Percentiles rank a stretch among this genome's conserved stretches.
Evolutionary conservation across 306 rosid genomes (phyloP).

Genomic region (Fagus sylvatica): DNA sequence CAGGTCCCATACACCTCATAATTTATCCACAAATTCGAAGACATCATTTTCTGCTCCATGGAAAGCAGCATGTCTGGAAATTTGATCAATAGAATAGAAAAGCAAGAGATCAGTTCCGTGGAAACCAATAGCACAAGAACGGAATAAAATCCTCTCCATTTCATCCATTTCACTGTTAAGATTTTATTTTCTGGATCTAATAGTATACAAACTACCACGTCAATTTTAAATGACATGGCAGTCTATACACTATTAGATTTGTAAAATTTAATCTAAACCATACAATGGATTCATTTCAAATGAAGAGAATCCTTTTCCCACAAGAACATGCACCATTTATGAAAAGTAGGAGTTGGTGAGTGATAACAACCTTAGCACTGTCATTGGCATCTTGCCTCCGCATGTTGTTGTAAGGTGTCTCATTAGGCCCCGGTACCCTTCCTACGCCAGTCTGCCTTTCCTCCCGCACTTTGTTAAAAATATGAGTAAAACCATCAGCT

Average conservation of each 20-base stretch:
- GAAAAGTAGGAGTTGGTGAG: not conserved
- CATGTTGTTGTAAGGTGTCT: conserved; percentile 29
- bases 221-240: too few relatives aligned
- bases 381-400: conserved; percentile 33
- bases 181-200: too few relatives aligned
- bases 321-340: not conserved
- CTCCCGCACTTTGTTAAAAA: conserved; percentile 76
- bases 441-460: conserved; percentile 61
- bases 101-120: conserved; percentile 16
- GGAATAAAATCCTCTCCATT: too few relatives aligned
- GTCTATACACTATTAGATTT: too few relatives aligned
- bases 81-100: conserved; percentile 25
- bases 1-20: conserved; percentile 48
- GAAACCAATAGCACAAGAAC: not conserved
- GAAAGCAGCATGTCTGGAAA: conserved; percentile 76
- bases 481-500: conserved; percentile 85
- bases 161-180: too few relatives aligned
- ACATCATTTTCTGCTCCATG: conserved; percentile 53
- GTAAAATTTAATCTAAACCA: too few relatives aligned
- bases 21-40: conserved; percentile 30
- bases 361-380: conserved; percentile 46
- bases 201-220: too few relatives aligned
- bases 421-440: conserved; percentile 43
- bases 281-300: too few relatives aligned
- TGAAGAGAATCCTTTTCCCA: too few relatives aligned